Percentiles rank a stretch among this genome's conserved stretches.
These are phyloP conservation scores for Wickerhamiella infanticola DNA, from an alignment of 1,139 yeast genomes.

Conservation along the genomic window DNA sequence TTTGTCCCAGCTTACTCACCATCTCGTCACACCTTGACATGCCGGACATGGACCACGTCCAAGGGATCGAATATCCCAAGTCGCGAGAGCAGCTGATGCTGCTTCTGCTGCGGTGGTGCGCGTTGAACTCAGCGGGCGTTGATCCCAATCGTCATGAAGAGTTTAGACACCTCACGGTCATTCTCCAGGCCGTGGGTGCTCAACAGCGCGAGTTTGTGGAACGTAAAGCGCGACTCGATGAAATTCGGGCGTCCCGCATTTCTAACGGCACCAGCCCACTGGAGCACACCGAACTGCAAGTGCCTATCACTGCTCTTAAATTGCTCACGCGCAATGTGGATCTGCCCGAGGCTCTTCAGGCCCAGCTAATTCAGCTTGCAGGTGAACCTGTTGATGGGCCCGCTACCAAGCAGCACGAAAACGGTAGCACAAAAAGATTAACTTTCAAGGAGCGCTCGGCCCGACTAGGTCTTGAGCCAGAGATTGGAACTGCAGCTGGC, in stretches of 20 bases:
- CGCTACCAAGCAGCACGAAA: not conserved
- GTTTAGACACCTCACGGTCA: slow-evolving; percentile 23
- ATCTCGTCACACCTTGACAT: not conserved
- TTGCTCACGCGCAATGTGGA: slow-evolving; percentile 64
- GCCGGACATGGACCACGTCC: slow-evolving; percentile 5
- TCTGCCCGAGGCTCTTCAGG: slow-evolving; percentile 37
- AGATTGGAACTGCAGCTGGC: slow-evolving; percentile 10
- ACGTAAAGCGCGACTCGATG: slow-evolving; percentile 20
- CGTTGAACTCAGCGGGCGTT: slow-evolving; percentile 23
- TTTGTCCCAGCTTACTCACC: slow-evolving; percentile 2
- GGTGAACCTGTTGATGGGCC: slow-evolving; percentile 10
- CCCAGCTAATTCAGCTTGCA: slow-evolving; percentile 25
- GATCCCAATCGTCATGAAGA: slow-evolving; percentile 22
- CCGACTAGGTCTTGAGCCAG: not conserved
- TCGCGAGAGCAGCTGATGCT: slow-evolving; percentile 25
- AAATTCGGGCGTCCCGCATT: slow-evolving; percentile 7
- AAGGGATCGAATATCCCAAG: slow-evolving; percentile 16
- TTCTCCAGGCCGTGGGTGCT: slow-evolving; percentile 20
- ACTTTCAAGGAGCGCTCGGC: not conserved
- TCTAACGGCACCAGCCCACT: not conserved
- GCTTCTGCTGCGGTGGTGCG: slow-evolving; percentile 28
- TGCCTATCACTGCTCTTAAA: slow-evolving; percentile 65
- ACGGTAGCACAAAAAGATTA: not conserved
- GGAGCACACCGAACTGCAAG: slow-evolving; percentile 18
- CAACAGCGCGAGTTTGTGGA: slow-evolving; percentile 26